Conservation (phyloP, 371 early-diverging fungal genomes). For the Mortierella sp. region DNA sequence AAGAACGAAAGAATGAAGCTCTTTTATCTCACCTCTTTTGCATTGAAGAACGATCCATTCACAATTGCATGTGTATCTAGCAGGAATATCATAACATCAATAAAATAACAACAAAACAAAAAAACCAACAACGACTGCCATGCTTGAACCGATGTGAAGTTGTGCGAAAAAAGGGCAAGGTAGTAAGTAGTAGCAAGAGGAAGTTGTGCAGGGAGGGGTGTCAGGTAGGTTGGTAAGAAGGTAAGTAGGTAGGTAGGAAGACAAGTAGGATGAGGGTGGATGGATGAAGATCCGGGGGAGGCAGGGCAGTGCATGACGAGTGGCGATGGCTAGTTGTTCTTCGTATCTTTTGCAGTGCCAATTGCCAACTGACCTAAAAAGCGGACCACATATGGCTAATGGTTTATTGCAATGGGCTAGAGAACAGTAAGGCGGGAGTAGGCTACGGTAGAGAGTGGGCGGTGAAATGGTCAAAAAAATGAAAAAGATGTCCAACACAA, state of each 20-base stretch:
- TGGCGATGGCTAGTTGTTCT: neutral
- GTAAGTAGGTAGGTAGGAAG: neutral
- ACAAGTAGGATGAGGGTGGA: too few species aligned
- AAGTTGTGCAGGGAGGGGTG: neutral
- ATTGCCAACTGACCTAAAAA: neutral
- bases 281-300: neutral
- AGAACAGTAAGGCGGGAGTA: neutral
- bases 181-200: too few species aligned
- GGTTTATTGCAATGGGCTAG: neutral
- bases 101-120: neutral
- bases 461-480: neutral
- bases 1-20: neutral
- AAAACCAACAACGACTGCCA: neutral
- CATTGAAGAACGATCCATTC: neutral
- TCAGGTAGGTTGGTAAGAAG: neutral
- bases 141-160: neutral
- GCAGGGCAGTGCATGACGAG: neutral
- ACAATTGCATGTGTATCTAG: neutral
- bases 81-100: neutral
- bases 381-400: neutral
- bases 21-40: neutral
- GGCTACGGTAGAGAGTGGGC: neutral
- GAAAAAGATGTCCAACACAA: conserved; percentile 1
- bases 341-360: conserved; percentile 1
- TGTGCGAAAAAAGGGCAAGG: neutral